Base-by-base conservation (phyloP, 106 monocot species). In the Dendrobium nobile region DNA sequence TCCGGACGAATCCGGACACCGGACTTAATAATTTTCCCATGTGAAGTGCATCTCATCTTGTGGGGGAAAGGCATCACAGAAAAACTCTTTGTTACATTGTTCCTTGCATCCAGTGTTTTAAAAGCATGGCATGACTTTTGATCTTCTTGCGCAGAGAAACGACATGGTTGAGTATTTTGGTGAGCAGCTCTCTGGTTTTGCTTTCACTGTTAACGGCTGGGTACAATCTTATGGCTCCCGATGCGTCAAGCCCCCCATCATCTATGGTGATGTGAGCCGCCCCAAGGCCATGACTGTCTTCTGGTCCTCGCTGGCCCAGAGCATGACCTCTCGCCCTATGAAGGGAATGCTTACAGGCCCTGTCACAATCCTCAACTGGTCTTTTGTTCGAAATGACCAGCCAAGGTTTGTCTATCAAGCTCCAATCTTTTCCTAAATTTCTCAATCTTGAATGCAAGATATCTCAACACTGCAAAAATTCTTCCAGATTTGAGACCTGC, bases 121-220 rank as follows among this genome's bases (percentile, higher is more conserved):
- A 37, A 37, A 37, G 37, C 17, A 5, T 43, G 18, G 41, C 43
- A 19, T 42, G 19, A 74, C 41, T 74, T 33, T 37, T 74, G 27
- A n/a, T 76, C 47, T 24, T 58, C 9, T 72, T 78, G 16, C 40
- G 7, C 78, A 83, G 83, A 83, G 83, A 51, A 83, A 83, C 41
- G 83, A 83, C 41, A 83, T 83, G 83, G 83, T 83, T 72, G 83
- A 83, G 72, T 83, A 83, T 72, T 83, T 83, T 58, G 83, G 83
- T 0, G 83, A 83, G 83, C 83, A 78, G 51, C 56, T 83, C 27
- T 67, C 61, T 24, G 83, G 83, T 18, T 83, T 83, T 73, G 83
- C 83, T 2, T 83, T 83, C 72, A 77, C 83, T 26, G 83, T 67
- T 33, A 83, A 83, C 40, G 83, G 83, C 10, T 83, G 83, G 83